Conservation (phyloP, 148 eudicot genomes). For the Fagopyrum esculentum region DNA sequence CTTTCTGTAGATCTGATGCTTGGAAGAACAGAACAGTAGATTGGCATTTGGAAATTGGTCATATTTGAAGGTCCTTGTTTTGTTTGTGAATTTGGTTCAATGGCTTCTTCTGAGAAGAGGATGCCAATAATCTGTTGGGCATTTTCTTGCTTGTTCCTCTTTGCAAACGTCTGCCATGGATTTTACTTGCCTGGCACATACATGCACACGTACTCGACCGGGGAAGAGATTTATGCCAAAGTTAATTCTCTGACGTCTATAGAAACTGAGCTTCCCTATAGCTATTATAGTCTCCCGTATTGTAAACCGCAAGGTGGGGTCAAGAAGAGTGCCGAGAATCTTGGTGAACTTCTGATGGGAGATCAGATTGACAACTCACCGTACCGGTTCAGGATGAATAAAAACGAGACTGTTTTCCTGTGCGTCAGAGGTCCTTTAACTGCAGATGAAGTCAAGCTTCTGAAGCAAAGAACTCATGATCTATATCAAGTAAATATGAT, state of each 20-base stretch:
- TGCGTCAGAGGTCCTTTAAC: slow-evolving; percentile 10
- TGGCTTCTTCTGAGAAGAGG: slow-evolving; percentile 19
- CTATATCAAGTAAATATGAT: slow-evolving; percentile 21
- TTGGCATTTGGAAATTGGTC: background rate
- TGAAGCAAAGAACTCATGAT: slow-evolving; percentile 22
- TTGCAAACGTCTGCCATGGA: slow-evolving; percentile 4
- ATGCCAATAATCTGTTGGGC: slow-evolving; percentile 11
- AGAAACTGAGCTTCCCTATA: slow-evolving; percentile 21
- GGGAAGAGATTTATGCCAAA: slow-evolving; percentile 17
- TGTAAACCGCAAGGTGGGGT: slow-evolving; percentile 16
- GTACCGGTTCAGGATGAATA: slow-evolving; percentile 17
- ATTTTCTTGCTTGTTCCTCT: slow-evolving; percentile 1
- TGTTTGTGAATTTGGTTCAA: background rate
- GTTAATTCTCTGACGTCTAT: slow-evolving; percentile 21
- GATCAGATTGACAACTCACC: slow-evolving; percentile 23
- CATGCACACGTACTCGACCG: slow-evolving; percentile 16
- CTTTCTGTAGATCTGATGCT: background rate
- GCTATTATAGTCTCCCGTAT: slow-evolving; percentile 19
- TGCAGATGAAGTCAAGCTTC: slow-evolving; percentile 13
- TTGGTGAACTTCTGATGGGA: slow-evolving; percentile 22
- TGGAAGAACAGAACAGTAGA: slow-evolving; percentile 3
- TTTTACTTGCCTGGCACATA: slow-evolving; percentile 21
- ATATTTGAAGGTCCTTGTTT: background rate
- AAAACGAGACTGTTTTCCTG: slow-evolving; percentile 15
- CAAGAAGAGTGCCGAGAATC: slow-evolving; percentile 22